Base-by-base conservation (phyloP, 23 red algal species). In the Agarophyton chilense region DNA sequence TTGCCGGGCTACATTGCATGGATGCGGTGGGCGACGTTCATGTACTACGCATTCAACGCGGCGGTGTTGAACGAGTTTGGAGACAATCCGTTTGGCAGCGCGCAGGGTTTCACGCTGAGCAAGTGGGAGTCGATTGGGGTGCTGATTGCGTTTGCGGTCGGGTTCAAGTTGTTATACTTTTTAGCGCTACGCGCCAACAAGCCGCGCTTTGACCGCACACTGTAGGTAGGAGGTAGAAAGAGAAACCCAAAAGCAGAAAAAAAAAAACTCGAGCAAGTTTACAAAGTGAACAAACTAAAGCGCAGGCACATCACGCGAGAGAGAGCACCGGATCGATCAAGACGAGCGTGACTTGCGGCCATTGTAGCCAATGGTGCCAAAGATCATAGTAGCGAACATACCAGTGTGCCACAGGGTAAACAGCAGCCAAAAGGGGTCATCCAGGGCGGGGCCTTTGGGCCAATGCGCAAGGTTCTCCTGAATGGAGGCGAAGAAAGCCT, bases 401-500 rank as follows among this genome's bases (percentile, higher is more conserved):
- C 97, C 97, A 11, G 92, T 18, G 90, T 99, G 97, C 90, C 93
- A 99, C 36, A 99, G n/a, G 38, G 90, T 34, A 26, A 73, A 74
- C 47, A 95, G 62, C 55, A 88, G 47, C 97, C 97, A 99, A 84
- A 96, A 99, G 29, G 97, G 97, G 55, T 99, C 97, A 24, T 93
- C 97, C 10, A 78, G 18, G 33, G 87, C 89, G 44, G 97, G 97
- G 74, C 97, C 97, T 62, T 88, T 90, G 4, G 97, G 97, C 65
- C 76, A 99, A 44, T 71, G 61, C 36, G 93, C 91, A 29, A 99
- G 61, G 74, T 95, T 93, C 8, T 62, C 72, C 43, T 92, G 64
- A 26, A 99, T 95, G 67, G 97, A 99, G 57, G 97, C 78, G 74
- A 96, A 82, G 83, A 96, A 99, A 17, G 97, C 97, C 89, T 95